Evolutionary conservation across 2,329 filamentous ascomycete genomes (phyloP).

Genomic region (Akanthomyces dipterigenus): DNA sequence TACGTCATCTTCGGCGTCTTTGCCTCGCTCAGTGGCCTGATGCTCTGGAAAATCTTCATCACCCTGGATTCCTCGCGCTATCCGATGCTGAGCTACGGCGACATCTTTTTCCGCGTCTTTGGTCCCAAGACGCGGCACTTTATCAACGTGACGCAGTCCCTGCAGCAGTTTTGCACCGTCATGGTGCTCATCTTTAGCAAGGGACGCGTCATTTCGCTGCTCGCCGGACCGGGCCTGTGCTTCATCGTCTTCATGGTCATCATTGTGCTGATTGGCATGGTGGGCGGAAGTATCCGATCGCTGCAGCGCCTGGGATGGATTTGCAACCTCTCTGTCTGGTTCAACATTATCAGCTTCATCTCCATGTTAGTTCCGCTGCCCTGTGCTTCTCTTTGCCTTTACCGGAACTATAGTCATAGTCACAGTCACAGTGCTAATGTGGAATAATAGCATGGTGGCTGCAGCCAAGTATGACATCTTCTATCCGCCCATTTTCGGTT

Average conservation of each 20-base stretch:
- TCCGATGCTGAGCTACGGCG: constrained; percentile 38
- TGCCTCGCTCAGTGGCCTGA: constrained; percentile 33
- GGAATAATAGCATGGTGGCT: constrained; percentile 8
- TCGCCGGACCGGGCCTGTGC: constrained; percentile 36
- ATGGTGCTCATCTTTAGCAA: constrained; percentile 44
- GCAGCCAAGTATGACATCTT: constrained; percentile 5
- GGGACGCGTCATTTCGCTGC: constrained; percentile 48
- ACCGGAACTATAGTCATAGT: too few relatives aligned
- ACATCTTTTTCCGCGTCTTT: constrained; percentile 40
- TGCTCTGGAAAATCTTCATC: constrained; percentile 37
- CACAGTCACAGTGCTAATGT: not conserved
- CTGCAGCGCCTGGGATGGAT: constrained; percentile 47
- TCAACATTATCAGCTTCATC: constrained; percentile 43
- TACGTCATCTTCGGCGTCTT: constrained; percentile 36
- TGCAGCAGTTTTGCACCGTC: constrained; percentile 44
- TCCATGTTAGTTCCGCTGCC: constrained; percentile 21
- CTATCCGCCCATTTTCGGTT: not conserved
- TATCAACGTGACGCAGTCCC: constrained; percentile 39
- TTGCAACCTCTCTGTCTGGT: constrained; percentile 49
- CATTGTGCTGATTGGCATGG: constrained; percentile 42
- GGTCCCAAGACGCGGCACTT: constrained; percentile 36
- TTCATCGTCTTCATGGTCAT: constrained; percentile 46
- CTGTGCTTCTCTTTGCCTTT: too few relatives aligned
- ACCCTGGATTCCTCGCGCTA: constrained; percentile 40
- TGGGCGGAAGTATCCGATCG: constrained; percentile 48